Conservation (phyloP, 2,329 filamentous ascomycete species). For the Trichoderma sp. region DNA sequence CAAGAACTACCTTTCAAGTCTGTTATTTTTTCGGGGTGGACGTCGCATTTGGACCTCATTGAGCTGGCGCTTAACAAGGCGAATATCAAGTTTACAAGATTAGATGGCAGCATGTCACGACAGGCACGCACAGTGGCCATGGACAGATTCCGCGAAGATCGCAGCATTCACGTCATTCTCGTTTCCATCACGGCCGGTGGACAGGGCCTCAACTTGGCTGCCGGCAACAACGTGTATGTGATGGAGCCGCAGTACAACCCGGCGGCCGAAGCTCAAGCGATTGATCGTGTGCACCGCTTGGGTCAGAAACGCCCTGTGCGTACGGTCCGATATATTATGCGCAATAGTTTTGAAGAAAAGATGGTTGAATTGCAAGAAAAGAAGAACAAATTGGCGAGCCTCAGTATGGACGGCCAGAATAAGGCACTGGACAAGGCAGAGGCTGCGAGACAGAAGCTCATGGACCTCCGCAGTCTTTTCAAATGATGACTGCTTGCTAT, state of each 20-base stretch:
- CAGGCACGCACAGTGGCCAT: conserved; percentile 70
- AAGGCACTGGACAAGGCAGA: conserved; percentile 49
- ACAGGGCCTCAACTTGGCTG: conserved; percentile 86
- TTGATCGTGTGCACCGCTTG: conserved; percentile 89
- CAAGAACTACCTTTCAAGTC: conserved; percentile 79
- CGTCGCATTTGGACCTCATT: conserved; percentile 88
- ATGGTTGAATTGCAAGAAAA: conserved; percentile 86
- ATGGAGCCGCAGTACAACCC: conserved; percentile 99
- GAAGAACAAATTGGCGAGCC: conserved; percentile 85
- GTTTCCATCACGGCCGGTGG: conserved; percentile 92
- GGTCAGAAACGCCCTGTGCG: conserved; percentile 85
- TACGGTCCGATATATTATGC: conserved; percentile 89
- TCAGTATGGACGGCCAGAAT: conserved; percentile 72
- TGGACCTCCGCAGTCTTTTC: conserved; percentile 58
- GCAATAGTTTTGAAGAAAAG: conserved; percentile 86
- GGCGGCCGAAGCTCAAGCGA: conserved; percentile 92
- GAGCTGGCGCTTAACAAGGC: conserved; percentile 70
- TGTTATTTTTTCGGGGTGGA: conserved; percentile 96
- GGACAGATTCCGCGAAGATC: conserved; percentile 71
- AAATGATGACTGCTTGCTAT: conserved; percentile 35
- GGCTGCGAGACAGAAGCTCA: conserved; percentile 58
- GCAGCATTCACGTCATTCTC: conserved; percentile 71
- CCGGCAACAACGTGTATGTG: conserved; percentile 88
- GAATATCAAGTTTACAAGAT: conserved; percentile 68
- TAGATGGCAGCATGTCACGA: conserved; percentile 87